Conservation (phyloP, 2,329 filamentous ascomycete species). For the Calonectria pteridis region DNA sequence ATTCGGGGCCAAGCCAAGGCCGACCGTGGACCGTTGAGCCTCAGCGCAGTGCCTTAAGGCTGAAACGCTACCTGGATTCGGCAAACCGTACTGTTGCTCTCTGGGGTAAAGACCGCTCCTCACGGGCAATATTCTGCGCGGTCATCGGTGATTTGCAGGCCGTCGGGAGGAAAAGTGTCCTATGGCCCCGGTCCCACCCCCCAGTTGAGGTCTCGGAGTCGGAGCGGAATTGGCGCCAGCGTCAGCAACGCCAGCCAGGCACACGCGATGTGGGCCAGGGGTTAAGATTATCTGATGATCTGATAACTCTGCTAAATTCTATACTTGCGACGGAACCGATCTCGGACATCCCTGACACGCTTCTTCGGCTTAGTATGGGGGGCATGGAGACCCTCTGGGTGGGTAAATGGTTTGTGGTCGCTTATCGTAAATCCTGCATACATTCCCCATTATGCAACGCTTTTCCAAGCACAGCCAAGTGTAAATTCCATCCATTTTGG, state of each 20-base stretch:
- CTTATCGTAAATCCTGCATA: neutral
- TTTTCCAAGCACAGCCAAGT: neutral
- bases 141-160: neutral
- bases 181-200: neutral
- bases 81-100: neutral
- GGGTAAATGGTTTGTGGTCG: neutral
- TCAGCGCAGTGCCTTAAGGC: neutral
- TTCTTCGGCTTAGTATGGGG: neutral
- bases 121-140: neutral
- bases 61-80: neutral
- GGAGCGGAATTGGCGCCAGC: neutral
- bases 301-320: slow-evolving; percentile 43
- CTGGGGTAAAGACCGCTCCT: neutral
- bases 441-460: neutral
- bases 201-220: neutral
- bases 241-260: neutral
- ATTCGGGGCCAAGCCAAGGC: neutral
- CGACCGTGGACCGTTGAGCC: neutral
- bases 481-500: neutral
- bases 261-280: slow-evolving; percentile 23
- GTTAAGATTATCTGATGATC: slow-evolving; percentile 50
- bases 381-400: neutral
- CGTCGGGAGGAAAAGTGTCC: neutral
- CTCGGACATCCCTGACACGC: neutral
- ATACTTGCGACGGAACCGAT: neutral